Evolutionary conservation across 208 protist species (phyloP).

Genomic region (Leishmania tarentolae): DNA sequence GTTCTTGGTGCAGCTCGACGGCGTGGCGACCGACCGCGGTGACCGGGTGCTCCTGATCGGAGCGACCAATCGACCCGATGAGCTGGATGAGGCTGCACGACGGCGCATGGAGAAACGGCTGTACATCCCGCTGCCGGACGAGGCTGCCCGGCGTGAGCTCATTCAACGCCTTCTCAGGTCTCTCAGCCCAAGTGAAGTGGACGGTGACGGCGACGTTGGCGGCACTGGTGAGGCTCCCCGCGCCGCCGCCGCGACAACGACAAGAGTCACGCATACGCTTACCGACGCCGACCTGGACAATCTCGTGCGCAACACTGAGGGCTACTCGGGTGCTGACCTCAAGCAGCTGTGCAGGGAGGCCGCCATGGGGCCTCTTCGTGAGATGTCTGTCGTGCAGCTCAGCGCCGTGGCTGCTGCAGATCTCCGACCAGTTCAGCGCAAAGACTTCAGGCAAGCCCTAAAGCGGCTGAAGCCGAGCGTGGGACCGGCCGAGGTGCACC

Average conservation of each 20-base stretch:
- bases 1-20: conserved; percentile 98
- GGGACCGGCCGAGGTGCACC: conserved; percentile 58
- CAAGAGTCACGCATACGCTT: conserved; percentile 32
- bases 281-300: conserved; percentile 39
- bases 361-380: conserved; percentile 77
- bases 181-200: conserved; percentile 25
- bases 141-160: conserved; percentile 49
- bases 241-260: background rate
- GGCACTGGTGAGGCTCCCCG: conserved; percentile 1
- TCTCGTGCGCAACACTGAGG: conserved; percentile 55
- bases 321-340: conserved; percentile 83
- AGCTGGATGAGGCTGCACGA: conserved; percentile 89
- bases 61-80: conserved; percentile 90
- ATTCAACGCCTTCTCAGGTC: conserved; percentile 61
- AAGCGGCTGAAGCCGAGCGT: conserved; percentile 84
- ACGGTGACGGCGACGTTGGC: background rate
- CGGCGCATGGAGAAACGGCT: conserved; percentile 91
- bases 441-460: conserved; percentile 81
- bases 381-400: conserved; percentile 55
- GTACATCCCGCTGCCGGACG: conserved; percentile 91
- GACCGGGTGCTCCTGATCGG: conserved; percentile 91
- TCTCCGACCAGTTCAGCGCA: conserved; percentile 59
- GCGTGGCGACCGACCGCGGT: conserved; percentile 66
- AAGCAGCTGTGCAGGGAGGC: conserved; percentile 80
- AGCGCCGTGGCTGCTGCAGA: conserved; percentile 48